Evolutionary conservation across 208 protist genomes (phyloP), one percentile per base, ranked within the genome.

Genomic region (Leishmania aethiopica): DNA sequence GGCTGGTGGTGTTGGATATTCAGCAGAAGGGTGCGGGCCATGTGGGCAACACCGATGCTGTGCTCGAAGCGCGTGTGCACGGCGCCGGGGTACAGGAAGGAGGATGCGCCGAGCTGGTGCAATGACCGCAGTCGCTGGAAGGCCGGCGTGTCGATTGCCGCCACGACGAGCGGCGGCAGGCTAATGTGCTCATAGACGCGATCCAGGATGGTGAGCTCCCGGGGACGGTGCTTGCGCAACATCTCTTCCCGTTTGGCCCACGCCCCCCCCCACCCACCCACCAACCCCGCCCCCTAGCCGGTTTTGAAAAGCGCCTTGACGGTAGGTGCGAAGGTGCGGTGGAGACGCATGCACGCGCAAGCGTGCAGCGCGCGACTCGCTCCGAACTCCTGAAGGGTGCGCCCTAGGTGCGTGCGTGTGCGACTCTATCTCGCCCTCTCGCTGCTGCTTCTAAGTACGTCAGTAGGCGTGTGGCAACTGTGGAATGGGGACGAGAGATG

Each of bases 41-140:
- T 96, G 86, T 99, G 96, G 7, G 92, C 89, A 4, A 99, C 97
- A 55, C 98, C 98, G 73, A 99, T 91, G 91, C 91, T 98, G 90
- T 99, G 99, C 83, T 99, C 98, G 75, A 99, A 99, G 79, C 99
- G 95, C 25, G 92, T 99, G 90, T 99, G 97, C 22, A 96, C 92
- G 1, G 97, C 98, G n/a, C 96, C 96, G 3, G 98, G 98, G 84
- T 98, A 99, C 47, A 99, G 90, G 79, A 95, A 99, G 57, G 95
- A 97, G 37, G 91, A 94, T 6, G 88, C 92, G 51, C 99, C 98
- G 19, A 99, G 92, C 83, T 99, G 99, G 77, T 99, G 98, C 42
- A 99, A 86, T 45, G 93, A 91, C 25, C 98, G 92, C 49, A 99
- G 91, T 22, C 99, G 91, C 91, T 99, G 98, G 82, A 99, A 99